Evolutionary conservation across 2,329 filamentous ascomycete genomes (phyloP).

Genomic region (Claviceps maximensis): DNA sequence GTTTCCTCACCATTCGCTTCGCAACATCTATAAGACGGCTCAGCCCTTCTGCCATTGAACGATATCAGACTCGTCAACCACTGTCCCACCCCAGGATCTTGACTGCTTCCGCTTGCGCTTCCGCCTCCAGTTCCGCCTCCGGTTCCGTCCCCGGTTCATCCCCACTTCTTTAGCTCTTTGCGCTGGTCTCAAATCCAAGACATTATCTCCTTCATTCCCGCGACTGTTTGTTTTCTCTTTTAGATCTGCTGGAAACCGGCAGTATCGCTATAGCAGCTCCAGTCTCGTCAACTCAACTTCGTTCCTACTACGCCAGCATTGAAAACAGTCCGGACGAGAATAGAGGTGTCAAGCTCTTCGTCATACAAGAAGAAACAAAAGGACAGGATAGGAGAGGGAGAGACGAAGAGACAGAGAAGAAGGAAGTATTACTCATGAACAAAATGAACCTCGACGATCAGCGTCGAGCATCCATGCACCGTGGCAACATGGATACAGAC

Average conservation of each 20-base stretch:
- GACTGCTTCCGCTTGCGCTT: background rate
- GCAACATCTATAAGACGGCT: constrained; percentile 3
- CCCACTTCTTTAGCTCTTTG: background rate
- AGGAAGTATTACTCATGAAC: background rate
- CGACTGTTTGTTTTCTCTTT: background rate
- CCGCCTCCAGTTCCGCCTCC: background rate
- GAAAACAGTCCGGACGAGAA: background rate
- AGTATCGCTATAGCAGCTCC: too few species aligned
- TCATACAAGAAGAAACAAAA: background rate
- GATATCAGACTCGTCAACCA: background rate
- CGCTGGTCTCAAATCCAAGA: too few species aligned
- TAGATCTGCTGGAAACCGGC: too few species aligned
- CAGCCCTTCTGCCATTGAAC: background rate
- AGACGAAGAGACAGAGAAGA: background rate
- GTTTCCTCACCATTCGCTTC: background rate
- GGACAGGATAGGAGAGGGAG: background rate
- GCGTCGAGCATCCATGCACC: constrained; percentile 5
- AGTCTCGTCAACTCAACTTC: background rate
- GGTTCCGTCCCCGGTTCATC: too few species aligned
- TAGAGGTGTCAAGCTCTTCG: background rate
- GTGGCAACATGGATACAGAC: constrained; percentile 6
- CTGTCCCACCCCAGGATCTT: background rate
- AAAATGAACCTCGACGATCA: constrained; percentile 2
- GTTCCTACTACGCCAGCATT: background rate
- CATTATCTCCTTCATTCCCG: background rate